These are phyloP conservation scores for Suillus cothurnatus DNA, from an alignment of 768 basidiomycete species.

Conservation along the genomic window DNA sequence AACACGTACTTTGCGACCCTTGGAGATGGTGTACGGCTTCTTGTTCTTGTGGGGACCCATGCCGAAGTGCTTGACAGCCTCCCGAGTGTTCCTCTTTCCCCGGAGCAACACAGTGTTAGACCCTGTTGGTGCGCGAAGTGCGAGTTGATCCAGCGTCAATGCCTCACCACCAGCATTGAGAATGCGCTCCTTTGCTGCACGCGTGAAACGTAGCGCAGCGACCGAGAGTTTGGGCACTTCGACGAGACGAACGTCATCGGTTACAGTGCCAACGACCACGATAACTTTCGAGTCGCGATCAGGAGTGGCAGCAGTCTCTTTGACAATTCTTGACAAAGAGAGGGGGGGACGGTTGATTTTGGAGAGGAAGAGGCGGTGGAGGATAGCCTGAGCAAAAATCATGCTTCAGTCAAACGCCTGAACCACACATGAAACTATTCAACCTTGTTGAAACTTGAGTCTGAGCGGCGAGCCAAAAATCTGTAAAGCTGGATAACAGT, in stretches of 20 bases:
- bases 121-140: constrained; percentile 91
- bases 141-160: constrained; percentile 96
- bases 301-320: constrained; percentile 68
- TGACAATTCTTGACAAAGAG: constrained; percentile 90
- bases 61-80: constrained; percentile 98
- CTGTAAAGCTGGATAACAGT: constrained; percentile 79
- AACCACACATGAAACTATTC: constrained; percentile 11
- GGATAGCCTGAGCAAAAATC: constrained; percentile 65
- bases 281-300: constrained; percentile 81
- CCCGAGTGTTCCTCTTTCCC: constrained; percentile 90
- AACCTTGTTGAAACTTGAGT: constrained; percentile 95
- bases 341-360: constrained; percentile 97
- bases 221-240: constrained; percentile 89
- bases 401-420: constrained; percentile 21
- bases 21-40: constrained; percentile 94
- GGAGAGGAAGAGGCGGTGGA: constrained; percentile 95
- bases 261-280: constrained; percentile 89
- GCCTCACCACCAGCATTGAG: constrained; percentile 93
- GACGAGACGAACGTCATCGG: constrained; percentile 89
- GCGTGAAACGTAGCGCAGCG: constrained; percentile 95
- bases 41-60: constrained; percentile 99
- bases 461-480: constrained; percentile 96
- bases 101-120: constrained; percentile 92
- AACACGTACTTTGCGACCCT: constrained; percentile 84
- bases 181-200: constrained; percentile 91